phyloP scores from a whole-genome alignment of 1,284 basidiomycete genomes.

The Boletellus deceptivus region DNA sequence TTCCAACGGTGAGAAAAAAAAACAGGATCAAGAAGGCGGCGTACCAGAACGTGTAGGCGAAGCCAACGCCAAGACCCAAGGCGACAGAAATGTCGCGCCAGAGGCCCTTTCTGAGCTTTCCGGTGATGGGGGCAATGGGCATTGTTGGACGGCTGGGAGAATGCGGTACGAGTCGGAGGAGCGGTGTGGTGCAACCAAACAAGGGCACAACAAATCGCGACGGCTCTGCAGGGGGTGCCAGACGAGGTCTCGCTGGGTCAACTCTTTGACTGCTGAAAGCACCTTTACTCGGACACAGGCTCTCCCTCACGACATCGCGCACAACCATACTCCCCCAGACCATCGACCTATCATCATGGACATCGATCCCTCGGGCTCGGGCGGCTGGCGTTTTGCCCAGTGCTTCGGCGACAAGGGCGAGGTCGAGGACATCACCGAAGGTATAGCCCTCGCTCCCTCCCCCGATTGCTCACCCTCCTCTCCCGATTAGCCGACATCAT shows the following conservation, averaged over 20 bases:
- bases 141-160: constrained; percentile 36
- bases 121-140: constrained; percentile 84
- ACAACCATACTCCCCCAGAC: constrained; percentile 11
- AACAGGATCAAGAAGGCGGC: constrained; percentile 27
- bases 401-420: constrained; percentile 99
- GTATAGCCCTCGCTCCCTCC: constrained; percentile 41
- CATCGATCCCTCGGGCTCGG: constrained; percentile 80
- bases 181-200: constrained; percentile 26
- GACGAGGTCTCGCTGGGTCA: constrained; percentile 17
- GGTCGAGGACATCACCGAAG: constrained; percentile 99
- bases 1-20: constrained; percentile 16
- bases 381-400: constrained; percentile 98
- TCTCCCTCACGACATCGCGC: constrained; percentile 9
- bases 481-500: constrained; percentile 87
- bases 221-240: constrained; percentile 15
- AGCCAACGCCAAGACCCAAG: constrained; percentile 68
- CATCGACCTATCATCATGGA: constrained; percentile 47
- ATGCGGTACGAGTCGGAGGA: constrained; percentile 32
- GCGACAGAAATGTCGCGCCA: constrained; percentile 75
- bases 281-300: constrained; percentile 10
- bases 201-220: constrained; percentile 35
- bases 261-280: constrained; percentile 12
- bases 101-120: constrained; percentile 85
- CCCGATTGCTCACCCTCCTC: constrained; percentile 30
- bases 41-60: constrained; percentile 79